Percentiles rank a stretch among this genome's conserved stretches.
These are phyloP conservation scores for Cinnamomum micranthum DNA, from an alignment of 164 flowering plant genomes.

Conservation along the genomic window DNA sequence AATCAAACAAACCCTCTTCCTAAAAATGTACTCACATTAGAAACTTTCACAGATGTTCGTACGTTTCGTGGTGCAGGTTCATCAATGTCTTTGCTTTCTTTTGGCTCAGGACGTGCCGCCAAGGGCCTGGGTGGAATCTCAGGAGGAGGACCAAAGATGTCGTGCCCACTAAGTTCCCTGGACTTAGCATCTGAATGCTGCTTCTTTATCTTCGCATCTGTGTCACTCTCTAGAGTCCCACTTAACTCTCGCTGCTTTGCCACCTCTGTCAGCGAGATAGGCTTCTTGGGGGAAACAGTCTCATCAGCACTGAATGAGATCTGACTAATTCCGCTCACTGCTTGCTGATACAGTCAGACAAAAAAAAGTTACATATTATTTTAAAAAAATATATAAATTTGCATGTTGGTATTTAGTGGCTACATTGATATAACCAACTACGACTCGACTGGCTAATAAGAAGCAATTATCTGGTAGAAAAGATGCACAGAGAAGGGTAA, in stretches of 20 bases:
- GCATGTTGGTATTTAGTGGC: not conserved
- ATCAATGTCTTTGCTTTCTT: constrained; percentile 55
- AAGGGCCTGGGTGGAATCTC: constrained; percentile 62
- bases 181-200: constrained; percentile 75
- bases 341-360: constrained; percentile 49
- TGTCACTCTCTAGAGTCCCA: constrained; percentile 71
- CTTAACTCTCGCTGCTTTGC: constrained; percentile 96
- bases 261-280: constrained; percentile 67
- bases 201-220: constrained; percentile 61
- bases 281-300: constrained; percentile 71
- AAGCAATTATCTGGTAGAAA: not conserved
- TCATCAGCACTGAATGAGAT: constrained; percentile 84
- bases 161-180: constrained; percentile 91
- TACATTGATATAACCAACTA: not conserved
- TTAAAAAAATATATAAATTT: not conserved
- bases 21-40: constrained; percentile 38
- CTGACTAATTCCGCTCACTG: constrained; percentile 76
- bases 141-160: constrained; percentile 89
- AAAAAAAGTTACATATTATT: not conserved
- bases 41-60: constrained; percentile 57
- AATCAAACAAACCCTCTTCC: not conserved
- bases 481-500: not conserved
- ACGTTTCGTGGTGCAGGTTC: constrained; percentile 55
- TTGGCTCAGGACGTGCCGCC: constrained; percentile 47
- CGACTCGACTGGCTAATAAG: not conserved